phyloP scores from a whole-genome alignment of 139 green algal genomes.

The Chlamydomonas sphaeroides region DNA sequence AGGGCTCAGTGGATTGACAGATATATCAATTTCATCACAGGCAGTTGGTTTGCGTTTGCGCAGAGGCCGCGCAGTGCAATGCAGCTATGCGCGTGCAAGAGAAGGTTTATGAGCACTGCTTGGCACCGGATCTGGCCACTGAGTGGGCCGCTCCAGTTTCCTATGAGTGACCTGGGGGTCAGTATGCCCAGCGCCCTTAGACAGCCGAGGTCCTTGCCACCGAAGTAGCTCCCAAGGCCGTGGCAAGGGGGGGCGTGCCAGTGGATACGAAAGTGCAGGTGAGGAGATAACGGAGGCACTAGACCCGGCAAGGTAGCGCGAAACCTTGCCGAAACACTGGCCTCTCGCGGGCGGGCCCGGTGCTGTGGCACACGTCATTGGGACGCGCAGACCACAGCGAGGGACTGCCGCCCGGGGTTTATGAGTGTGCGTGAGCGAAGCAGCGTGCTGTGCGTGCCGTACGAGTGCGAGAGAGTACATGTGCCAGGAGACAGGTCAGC shows the following conservation, averaged over 20 bases:
- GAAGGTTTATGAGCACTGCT: conserved; percentile 4
- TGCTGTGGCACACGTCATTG: conserved; percentile 41
- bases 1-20: conserved; percentile 43
- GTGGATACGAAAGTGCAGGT: not conserved
- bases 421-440: conserved; percentile 42
- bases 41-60: too few species aligned
- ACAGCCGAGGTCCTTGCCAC: conserved; percentile 15
- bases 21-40: conserved; percentile 23
- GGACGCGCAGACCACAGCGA: conserved; percentile 21
- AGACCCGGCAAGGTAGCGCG: conserved; percentile 20
- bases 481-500: conserved; percentile 46
- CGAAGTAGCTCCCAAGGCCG: conserved; percentile 9
- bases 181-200: conserved; percentile 16
- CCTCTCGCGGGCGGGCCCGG: conserved; percentile 17
- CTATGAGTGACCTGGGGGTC: conserved; percentile 2
- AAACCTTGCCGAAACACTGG: conserved; percentile 37
- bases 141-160: conserved; percentile 11
- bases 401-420: conserved; percentile 33
- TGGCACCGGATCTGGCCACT: conserved; percentile 15
- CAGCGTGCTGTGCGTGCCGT: too few species aligned
- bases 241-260: conserved; percentile 25
- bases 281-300: not conserved
- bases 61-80: not conserved
- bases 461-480: not conserved
- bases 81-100: not conserved